Percentiles rank a stretch among this genome's conserved stretches.
These are phyloP conservation scores for Phoma sp. DNA, from an alignment of 2,329 filamentous ascomycete species.

Conservation along the genomic window DNA sequence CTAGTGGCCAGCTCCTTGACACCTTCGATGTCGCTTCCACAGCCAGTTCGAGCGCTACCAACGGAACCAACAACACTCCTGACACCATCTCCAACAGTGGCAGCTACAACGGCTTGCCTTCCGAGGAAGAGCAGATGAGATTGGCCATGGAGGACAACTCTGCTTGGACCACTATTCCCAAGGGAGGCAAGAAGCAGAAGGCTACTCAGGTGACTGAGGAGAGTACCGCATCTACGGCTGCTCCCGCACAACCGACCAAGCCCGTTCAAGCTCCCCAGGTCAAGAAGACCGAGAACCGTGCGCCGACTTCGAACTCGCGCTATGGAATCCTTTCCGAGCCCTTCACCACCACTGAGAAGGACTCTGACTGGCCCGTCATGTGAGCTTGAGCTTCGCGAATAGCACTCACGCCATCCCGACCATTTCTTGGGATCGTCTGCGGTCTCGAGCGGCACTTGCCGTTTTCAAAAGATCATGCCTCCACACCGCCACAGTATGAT, in stretches of 20 bases:
- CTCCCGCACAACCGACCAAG: slow-evolving; percentile 33
- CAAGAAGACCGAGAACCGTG: slow-evolving; percentile 36
- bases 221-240: slow-evolving; percentile 27
- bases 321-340: slow-evolving; percentile 40
- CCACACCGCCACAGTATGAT: neutral
- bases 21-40: slow-evolving; percentile 57
- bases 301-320: slow-evolving; percentile 31
- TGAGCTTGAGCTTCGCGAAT: slow-evolving; percentile 20
- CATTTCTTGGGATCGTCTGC: neutral
- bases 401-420: neutral
- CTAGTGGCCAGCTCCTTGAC: slow-evolving; percentile 52
- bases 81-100: slow-evolving; percentile 39
- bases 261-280: slow-evolving; percentile 20
- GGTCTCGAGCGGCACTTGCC: neutral
- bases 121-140: slow-evolving; percentile 67
- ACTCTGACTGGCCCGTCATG: slow-evolving; percentile 52
- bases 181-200: slow-evolving; percentile 61
- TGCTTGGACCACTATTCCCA: slow-evolving; percentile 67
- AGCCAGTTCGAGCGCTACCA: slow-evolving; percentile 49
- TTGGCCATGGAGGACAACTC: slow-evolving; percentile 57
- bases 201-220: slow-evolving; percentile 54
- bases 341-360: slow-evolving; percentile 34
- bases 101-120: slow-evolving; percentile 58
- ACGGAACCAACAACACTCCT: slow-evolving; percentile 51
- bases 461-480: neutral